A percentile compares a stretch with the other conserved stretches of the same genome.
Evolutionary conservation across 2,329 filamentous ascomycete species (phyloP).

Genomic region (Aureobasidium lini): DNA sequence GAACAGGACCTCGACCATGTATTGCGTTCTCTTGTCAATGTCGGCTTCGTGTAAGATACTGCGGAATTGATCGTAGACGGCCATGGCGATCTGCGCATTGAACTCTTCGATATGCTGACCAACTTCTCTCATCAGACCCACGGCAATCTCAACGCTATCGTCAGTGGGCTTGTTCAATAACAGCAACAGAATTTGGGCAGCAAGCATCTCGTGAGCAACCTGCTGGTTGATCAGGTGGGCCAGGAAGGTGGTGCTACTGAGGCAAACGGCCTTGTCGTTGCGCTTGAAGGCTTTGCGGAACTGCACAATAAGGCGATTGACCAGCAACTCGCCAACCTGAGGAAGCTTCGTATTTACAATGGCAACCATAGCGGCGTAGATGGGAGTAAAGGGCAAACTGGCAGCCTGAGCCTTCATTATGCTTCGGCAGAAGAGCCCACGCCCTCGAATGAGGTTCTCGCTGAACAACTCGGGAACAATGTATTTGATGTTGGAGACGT

Average conservation of each 20-base stretch:
- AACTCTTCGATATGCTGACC: conserved; percentile 94
- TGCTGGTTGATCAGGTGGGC: conserved; percentile 95
- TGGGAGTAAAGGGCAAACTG: conserved; percentile 89
- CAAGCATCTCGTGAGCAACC: conserved; percentile 87
- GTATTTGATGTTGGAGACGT: conserved; percentile 93
- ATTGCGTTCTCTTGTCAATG: conserved; percentile 97
- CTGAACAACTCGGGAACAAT: conserved; percentile 94
- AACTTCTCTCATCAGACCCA: conserved; percentile 85
- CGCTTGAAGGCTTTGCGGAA: conserved; percentile 93
- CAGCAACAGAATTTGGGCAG: conserved; percentile 85
- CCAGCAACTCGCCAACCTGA: conserved; percentile 82
- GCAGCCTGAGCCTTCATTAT: conserved; percentile 99
- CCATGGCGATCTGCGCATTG: conserved; percentile 78
- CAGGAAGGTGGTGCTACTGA: conserved; percentile 88
- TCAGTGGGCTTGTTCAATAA: conserved; percentile 92
- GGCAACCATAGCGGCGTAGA: conserved; percentile 90
- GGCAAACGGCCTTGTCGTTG: conserved; percentile 93
- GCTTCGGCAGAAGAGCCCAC: conserved; percentile 87
- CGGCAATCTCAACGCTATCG: conserved; percentile 95
- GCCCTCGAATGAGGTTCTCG: conserved; percentile 85
- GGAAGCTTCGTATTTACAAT: conserved; percentile 98
- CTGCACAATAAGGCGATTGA: conserved; percentile 78
- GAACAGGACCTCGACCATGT: conserved; percentile 97
- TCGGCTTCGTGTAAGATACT: conserved; percentile 93
- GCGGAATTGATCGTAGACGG: conserved; percentile 92